Base-by-base conservation (phyloP, 2,329 filamentous ascomycete genomes). In the Drechslerella dactyloides region DNA sequence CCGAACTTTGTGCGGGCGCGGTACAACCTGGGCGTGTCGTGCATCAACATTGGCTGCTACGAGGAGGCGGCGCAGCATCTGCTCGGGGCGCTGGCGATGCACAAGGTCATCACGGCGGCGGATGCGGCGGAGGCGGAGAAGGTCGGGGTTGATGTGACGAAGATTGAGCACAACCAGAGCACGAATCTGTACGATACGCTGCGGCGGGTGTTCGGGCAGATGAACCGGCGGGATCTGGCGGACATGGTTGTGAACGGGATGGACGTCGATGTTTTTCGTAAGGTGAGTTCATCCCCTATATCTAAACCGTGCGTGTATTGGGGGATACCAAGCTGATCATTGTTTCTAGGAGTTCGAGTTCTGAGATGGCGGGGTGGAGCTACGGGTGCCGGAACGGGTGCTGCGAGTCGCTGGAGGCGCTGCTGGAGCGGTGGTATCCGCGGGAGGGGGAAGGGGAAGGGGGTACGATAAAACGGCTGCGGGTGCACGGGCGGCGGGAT, bases 151-250 rank as follows among this genome's bases (percentile, higher is more conserved):
- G 82, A 81, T 8, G 79, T 78, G 40, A 77, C 68, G 79, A 92
- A 96, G 88, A 89, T 96, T 61, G 89, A 89, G 57, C 93, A 97
- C 83, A 99, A 99, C 81, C 88, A 96, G 79, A 96, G 91, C 82
- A 97, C 93, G 55, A 99, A 97, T 77, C 82, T 99, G 69, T 96
- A 96, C 80, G 96, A 99, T 80, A 99, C 96, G 11, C 82, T 99
- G 73, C 83, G 93, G 73, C 84, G 96, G 70, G 94, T 97, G n/a
- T 97, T 99, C 80, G 93, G 88, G 8, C 91, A 96, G 82, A 97
- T 99, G 94, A 90, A 90, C 1, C 83, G 94, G 66, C 83, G 91
- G 64, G 94, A 99, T 80, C 79, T 99, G 78, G 89, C 90, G 1
- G 93, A 97, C 79, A 85, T 88, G 82, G 94, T 97, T 4, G 88